Evolutionary conservation across 306 rosid species (phyloP), one percentile per base, ranked within the genome.

Genomic region (Gastrolobium bilobum): DNA sequence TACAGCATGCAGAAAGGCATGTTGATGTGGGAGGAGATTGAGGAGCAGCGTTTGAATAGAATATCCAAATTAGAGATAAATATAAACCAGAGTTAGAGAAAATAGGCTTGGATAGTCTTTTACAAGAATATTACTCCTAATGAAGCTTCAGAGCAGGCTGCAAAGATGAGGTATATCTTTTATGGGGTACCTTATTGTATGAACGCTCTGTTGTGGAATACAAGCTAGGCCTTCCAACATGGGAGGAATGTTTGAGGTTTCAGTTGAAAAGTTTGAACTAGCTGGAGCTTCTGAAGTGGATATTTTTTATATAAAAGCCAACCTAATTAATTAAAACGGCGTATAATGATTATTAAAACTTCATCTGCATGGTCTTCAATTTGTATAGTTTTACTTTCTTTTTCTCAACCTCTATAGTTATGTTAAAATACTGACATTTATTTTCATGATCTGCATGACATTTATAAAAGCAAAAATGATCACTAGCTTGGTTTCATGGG

Each of bases 241-340:
- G 96, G 97, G 96, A 90, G 80, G 97, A 93, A 86, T 89, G 94
- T 70, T 79, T 93, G 97, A 93, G 86, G 97, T 89, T 71, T 71
- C 97, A 10, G 88, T 93, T 0, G 97, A 93, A 79, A 89, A 93
- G 86, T 93, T 93, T 79, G 97, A 93, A 83, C 97, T 93, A 43
- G 88, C 92, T 9, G 96, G 96, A 61, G 93, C 96, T 42, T 93
- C 96, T 76, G 91, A 89, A 52, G 90, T 92, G 0, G 96, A 90
- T 84, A 79, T 93, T 75, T 75, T 20, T 20, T 20, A 20, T 20
- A 20, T 20, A 20, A 20, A 20, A 20, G 26, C 26, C 26, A 20
- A 1, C 26, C 26, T 20, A 20, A 20, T 20, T 20, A 20, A 20
- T 0, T 20, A 20, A 20, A 20, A 20, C 26, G 1, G 26, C 26